A percentile compares a stretch with the other conserved stretches of the same genome.
phyloP scores from a whole-genome alignment of 164 flowering plant genomes.

The Tinospora cordifolia region DNA sequence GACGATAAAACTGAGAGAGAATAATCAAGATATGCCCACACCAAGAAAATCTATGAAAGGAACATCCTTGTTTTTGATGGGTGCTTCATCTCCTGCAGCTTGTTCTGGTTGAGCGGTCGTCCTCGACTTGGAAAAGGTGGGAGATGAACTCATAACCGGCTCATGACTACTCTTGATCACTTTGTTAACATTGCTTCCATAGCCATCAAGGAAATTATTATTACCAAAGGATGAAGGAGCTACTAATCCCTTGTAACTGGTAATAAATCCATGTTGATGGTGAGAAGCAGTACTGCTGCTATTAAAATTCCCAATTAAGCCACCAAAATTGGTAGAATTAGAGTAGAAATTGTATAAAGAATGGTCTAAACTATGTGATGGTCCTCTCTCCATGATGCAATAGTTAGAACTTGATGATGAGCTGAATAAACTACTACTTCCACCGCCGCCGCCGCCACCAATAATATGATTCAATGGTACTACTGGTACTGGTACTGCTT shows the following conservation, averaged over 20 bases:
- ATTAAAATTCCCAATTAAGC: slow-evolving; percentile 7
- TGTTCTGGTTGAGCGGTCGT: slow-evolving; percentile 17
- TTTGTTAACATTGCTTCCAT: slow-evolving; percentile 7
- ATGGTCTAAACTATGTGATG: slow-evolving; percentile 18
- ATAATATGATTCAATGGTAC: slow-evolving; percentile 13
- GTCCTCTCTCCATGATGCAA: slow-evolving; percentile 20
- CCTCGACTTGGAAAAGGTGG: slow-evolving; percentile 16
- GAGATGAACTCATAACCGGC: slow-evolving; percentile 14
- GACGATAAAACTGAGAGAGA: not conserved
- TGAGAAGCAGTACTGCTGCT: not conserved
- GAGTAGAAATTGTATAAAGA: slow-evolving; percentile 8
- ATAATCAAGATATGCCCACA: slow-evolving; percentile 49
- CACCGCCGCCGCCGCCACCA: slow-evolving; percentile 11
- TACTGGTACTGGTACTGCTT: slow-evolving; percentile 10
- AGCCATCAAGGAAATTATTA: slow-evolving; percentile 12
- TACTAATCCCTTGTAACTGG: slow-evolving; percentile 21
- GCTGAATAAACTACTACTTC: slow-evolving; percentile 18
- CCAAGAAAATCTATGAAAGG: slow-evolving; percentile 84
- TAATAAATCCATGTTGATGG: slow-evolving; percentile 4
- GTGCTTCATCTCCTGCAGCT: slow-evolving; percentile 25
- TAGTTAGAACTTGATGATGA: slow-evolving; percentile 14
- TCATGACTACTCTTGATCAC: slow-evolving; percentile 15
- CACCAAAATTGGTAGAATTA: slow-evolving; percentile 21
- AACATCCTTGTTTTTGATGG: slow-evolving; percentile 30
- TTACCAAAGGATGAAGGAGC: slow-evolving; percentile 22